These are phyloP conservation scores for Tolypocladium ovalisporum DNA, from an alignment of 2,329 filamentous ascomycete species.

Conservation along the genomic window DNA sequence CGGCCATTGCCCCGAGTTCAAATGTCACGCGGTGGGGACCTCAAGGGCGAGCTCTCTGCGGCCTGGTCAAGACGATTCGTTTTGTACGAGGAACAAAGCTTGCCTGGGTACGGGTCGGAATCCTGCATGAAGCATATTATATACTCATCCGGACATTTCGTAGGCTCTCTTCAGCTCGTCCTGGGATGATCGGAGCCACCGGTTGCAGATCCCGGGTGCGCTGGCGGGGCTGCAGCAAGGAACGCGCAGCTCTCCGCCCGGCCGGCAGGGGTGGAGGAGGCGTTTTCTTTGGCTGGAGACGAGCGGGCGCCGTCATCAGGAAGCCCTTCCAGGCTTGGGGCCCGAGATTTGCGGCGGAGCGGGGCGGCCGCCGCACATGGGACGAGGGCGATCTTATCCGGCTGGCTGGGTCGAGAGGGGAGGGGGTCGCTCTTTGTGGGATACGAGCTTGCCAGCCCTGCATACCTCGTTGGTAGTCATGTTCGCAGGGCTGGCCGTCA, in stretches of 20 bases:
- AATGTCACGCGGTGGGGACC: neutral
- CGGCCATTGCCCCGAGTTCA: neutral
- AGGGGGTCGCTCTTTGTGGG: neutral
- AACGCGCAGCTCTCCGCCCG: neutral
- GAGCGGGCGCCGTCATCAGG: neutral
- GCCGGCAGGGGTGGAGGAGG: neutral
- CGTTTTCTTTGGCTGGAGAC: neutral
- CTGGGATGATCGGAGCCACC: neutral
- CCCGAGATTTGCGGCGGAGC: conserved; percentile 1
- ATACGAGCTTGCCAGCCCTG: neutral
- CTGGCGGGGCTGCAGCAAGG: neutral
- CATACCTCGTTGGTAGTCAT: too few relatives aligned
- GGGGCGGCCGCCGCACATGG: neutral
- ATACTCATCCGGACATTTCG: too few relatives aligned
- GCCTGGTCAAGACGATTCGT: neutral
- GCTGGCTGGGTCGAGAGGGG: neutral
- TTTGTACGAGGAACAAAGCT: too few relatives aligned
- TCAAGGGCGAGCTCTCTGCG: too few relatives aligned
- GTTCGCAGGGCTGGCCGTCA: too few relatives aligned
- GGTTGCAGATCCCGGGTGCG: neutral
- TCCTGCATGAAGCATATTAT: neutral
- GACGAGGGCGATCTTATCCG: neutral
- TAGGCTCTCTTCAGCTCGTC: neutral
- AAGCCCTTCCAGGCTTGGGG: neutral
- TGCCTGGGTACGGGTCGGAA: neutral